Evolutionary conservation across 495 filamentous ascomycete species (phyloP).

Genomic region (Penicillium bialowiezense): DNA sequence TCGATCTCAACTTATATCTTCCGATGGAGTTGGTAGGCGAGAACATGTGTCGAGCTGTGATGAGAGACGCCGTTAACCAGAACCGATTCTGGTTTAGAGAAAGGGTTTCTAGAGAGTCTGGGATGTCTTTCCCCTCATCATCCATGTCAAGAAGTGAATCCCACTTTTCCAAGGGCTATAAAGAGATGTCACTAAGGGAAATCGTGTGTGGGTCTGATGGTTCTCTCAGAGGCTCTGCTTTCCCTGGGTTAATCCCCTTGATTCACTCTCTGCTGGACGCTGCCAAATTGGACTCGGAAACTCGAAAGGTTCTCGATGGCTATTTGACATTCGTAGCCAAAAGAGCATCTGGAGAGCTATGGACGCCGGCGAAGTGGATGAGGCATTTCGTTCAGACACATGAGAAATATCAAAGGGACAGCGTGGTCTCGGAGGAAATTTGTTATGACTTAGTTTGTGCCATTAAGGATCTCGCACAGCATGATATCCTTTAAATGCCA

Average conservation of each 20-base stretch:
- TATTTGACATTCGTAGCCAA: slow-evolving; percentile 68
- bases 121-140: not conserved
- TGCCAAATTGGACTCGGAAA: slow-evolving; percentile 55
- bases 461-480: not conserved
- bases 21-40: slow-evolving; percentile 64
- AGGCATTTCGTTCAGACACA: slow-evolving; percentile 68
- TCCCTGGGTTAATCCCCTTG: not conserved
- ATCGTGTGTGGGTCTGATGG: not conserved
- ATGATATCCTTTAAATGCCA: no score
- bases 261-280: not conserved
- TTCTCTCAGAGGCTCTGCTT: not conserved
- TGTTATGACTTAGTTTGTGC: slow-evolving; percentile 53
- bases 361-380: slow-evolving; percentile 83
- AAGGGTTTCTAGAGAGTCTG: slow-evolving; percentile 51
- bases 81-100: slow-evolving; percentile 68
- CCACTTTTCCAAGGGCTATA: not conserved
- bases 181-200: not conserved
- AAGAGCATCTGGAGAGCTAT: slow-evolving; percentile 68
- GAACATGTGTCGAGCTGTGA: slow-evolving; percentile 39
- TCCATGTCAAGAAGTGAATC: not conserved
- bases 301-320: slow-evolving; percentile 52
- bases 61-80: slow-evolving; percentile 76
- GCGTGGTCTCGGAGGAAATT: slow-evolving; percentile 65
- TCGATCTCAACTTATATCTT: slow-evolving; percentile 88
- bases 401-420: slow-evolving; percentile 64